Evolutionary conservation across 352 stramenopile species (phyloP).

Genomic region (Globisporangium uncinulatum): DNA sequence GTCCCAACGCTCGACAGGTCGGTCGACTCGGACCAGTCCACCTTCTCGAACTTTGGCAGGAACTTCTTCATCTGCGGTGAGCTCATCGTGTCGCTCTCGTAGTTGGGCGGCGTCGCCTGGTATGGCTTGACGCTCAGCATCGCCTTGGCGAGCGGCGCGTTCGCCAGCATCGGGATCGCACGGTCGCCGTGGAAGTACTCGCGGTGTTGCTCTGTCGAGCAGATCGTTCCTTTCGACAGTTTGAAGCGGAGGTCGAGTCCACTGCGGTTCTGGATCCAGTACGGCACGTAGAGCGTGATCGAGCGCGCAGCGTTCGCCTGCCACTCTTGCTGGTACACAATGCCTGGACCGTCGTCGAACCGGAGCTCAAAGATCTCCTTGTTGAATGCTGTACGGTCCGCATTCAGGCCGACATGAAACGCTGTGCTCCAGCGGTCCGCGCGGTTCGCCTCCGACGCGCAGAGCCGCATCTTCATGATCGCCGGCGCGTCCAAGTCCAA

Average conservation of each 20-base stretch:
- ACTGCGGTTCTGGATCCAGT: slow-evolving; percentile 84
- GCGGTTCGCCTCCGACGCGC: slow-evolving; percentile 43
- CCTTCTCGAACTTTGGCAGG: slow-evolving; percentile 60
- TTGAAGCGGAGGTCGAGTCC: slow-evolving; percentile 72
- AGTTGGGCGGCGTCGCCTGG: slow-evolving; percentile 53
- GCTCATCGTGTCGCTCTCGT: slow-evolving; percentile 48
- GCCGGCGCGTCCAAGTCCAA: slow-evolving; percentile 59
- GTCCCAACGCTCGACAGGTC: slow-evolving; percentile 76
- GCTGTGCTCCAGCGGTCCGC: slow-evolving; percentile 46
- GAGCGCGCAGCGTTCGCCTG: slow-evolving; percentile 43
- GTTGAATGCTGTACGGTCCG: slow-evolving; percentile 42
- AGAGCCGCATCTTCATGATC: slow-evolving; percentile 76
- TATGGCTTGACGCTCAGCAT: slow-evolving; percentile 60
- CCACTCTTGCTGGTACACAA: slow-evolving; percentile 71
- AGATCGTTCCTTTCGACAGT: slow-evolving; percentile 47
- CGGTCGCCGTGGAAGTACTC: slow-evolving; percentile 58
- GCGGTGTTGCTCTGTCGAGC: slow-evolving; percentile 61
- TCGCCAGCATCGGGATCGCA: slow-evolving; percentile 60
- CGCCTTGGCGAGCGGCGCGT: slow-evolving; percentile 55
- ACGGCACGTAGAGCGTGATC: slow-evolving; percentile 66
- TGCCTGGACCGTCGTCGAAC: slow-evolving; percentile 54
- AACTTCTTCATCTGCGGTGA: slow-evolving; percentile 61
- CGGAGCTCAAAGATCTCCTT: slow-evolving; percentile 49
- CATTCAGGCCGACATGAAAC: slow-evolving; percentile 58
- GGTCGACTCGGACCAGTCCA: slow-evolving; percentile 61